Evolutionary conservation across 1,284 basidiomycete genomes (phyloP).

Genomic region (Austropuccinia psidii): DNA sequence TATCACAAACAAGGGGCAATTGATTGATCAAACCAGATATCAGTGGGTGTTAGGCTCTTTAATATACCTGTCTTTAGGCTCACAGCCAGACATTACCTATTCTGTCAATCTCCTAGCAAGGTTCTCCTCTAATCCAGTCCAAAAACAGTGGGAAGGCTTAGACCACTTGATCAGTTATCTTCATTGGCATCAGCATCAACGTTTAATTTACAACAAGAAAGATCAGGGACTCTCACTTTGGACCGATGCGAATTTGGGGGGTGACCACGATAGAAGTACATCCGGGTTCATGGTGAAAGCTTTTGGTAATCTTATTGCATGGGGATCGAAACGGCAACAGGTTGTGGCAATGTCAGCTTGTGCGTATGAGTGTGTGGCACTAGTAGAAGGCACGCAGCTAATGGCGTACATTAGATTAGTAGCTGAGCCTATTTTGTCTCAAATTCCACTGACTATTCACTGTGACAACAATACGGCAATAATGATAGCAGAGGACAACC

Average conservation of each 20-base stretch:
- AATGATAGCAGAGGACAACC: too few relatives aligned
- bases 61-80: not conserved
- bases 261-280: not conserved
- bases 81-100: not conserved
- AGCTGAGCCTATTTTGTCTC: too few relatives aligned
- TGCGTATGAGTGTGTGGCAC: not conserved
- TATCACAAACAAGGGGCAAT: too few relatives aligned
- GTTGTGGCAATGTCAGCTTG: not conserved
- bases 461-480: too few relatives aligned
- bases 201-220: too few relatives aligned
- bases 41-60: not conserved
- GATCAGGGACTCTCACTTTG: not conserved
- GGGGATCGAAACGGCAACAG: not conserved
- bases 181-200: too few relatives aligned
- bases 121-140: too few relatives aligned
- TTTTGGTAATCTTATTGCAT: not conserved
- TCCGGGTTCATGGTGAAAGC: not conserved
- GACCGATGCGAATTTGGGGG: constrained; percentile 1
- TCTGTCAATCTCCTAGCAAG: not conserved
- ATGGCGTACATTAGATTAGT: too few relatives aligned
- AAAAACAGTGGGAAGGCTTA: too few relatives aligned
- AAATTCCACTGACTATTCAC: too few relatives aligned
- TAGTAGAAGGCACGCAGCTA: not conserved
- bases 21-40: too few relatives aligned
- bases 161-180: too few relatives aligned